These are phyloP conservation scores for Chlorella sp. DNA, from an alignment of 139 green algal species.

Conservation along the genomic window DNA sequence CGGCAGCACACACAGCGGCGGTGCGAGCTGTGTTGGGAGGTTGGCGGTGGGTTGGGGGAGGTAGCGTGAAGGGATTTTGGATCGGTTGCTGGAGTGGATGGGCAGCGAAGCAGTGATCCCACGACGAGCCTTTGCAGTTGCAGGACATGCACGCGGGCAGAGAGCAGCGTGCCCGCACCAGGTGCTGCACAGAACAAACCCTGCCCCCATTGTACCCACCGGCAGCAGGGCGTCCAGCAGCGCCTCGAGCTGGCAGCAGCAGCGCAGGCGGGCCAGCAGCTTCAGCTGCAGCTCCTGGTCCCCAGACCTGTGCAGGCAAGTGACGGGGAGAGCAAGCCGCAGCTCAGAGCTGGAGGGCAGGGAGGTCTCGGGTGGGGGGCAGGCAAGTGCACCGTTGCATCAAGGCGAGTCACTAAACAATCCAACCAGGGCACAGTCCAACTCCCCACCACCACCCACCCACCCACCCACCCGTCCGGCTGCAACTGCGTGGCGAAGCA, in stretches of 20 bases:
- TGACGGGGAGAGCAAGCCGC: not conserved
- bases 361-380: too few species aligned
- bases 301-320: not conserved
- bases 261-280: constrained; percentile 30
- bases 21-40: not conserved
- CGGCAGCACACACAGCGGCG: constrained; percentile 18
- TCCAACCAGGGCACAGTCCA: not conserved
- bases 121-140: too few species aligned
- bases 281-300: not conserved
- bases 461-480: not conserved
- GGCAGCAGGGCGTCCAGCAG: constrained; percentile 31
- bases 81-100: too few species aligned
- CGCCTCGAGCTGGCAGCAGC: constrained; percentile 37
- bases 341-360: not conserved
- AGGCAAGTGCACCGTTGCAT: too few species aligned
- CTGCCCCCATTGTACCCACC: not conserved
- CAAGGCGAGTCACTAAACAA: not conserved
- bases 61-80: too few species aligned
- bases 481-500: constrained; percentile 23
- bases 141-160: too few species aligned
- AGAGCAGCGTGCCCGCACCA: too few species aligned
- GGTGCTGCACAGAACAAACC: not conserved
- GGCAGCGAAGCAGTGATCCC: too few species aligned
- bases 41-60: too few species aligned
- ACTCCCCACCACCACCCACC: not conserved